Evolutionary conservation across 257 asterid genomes (phyloP).

Genomic region (Nicotiana obtusifolia): DNA sequence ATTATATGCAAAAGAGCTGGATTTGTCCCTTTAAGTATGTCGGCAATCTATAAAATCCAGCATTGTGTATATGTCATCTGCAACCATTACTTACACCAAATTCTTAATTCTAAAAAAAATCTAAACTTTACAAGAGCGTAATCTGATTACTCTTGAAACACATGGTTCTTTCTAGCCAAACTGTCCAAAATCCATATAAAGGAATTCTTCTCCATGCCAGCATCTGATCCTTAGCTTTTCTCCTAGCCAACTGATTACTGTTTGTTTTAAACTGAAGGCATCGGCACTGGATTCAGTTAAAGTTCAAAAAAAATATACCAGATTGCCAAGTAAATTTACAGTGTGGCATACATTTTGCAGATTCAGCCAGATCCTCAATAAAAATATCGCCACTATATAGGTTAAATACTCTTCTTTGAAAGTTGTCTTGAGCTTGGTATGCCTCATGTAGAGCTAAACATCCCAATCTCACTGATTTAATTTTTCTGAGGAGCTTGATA

Average conservation of each 20-base stretch:
- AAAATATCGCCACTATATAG: no score
- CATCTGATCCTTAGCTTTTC: not conserved
- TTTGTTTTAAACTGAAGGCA: not conserved
- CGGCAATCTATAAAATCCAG: not conserved
- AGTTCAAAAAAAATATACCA: not conserved
- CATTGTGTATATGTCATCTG: not conserved
- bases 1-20: not conserved
- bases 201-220: not conserved
- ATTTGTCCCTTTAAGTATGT: not conserved
- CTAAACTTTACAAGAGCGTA: not conserved
- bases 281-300: not conserved
- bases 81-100: not conserved
- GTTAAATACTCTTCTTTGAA: no score
- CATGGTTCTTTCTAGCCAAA: not conserved
- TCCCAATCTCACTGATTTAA: no score
- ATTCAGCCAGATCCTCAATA: no score
- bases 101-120: not conserved
- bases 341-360: not conserved
- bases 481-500: no score
- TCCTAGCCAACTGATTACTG: not conserved
- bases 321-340: not conserved
- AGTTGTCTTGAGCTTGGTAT: no score
- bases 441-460: no score
- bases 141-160: not conserved
- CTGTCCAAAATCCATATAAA: not conserved